Percentiles rank a stretch among this genome's conserved stretches.
Conservation (phyloP, 805 yeast species). For the Sugiyamaella marilandica region DNA sequence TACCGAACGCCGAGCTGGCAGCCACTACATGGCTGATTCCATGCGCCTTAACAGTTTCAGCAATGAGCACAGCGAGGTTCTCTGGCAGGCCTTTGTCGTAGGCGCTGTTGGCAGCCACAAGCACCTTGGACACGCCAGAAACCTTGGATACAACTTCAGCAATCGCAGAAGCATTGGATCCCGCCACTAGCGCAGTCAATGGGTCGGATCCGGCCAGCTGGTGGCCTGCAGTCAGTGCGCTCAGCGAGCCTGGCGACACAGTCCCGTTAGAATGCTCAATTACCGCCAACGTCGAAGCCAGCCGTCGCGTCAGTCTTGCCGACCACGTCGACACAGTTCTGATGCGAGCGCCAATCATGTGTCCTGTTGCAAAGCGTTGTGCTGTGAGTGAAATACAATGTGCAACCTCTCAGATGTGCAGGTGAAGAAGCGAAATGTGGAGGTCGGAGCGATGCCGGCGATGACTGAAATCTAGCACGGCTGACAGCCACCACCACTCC, state of each 20-base stretch:
- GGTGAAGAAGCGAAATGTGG: background rate
- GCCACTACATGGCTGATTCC: slow-evolving; percentile 67
- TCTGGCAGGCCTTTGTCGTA: slow-evolving; percentile 74
- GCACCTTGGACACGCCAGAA: slow-evolving; percentile 48
- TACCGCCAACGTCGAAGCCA: slow-evolving; percentile 59
- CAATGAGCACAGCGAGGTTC: slow-evolving; percentile 63
- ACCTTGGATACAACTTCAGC: slow-evolving; percentile 53
- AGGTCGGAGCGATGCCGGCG: slow-evolving; percentile 3
- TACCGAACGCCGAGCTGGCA: slow-evolving; percentile 84
- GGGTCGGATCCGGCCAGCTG: slow-evolving; percentile 61
- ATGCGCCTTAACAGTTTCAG: slow-evolving; percentile 40
- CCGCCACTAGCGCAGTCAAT: slow-evolving; percentile 72
- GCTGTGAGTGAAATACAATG: too few species aligned
- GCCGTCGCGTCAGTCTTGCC: slow-evolving; percentile 13
- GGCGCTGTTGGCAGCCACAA: slow-evolving; percentile 53
- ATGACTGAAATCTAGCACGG: background rate
- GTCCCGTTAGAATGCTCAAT: slow-evolving; percentile 56
- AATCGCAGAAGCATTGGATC: slow-evolving; percentile 48
- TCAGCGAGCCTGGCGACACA: slow-evolving; percentile 63
- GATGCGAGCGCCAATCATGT: slow-evolving; percentile 26
- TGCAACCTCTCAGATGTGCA: background rate
- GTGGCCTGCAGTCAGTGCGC: slow-evolving; percentile 72
- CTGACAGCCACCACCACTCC: background rate
- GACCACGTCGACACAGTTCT: slow-evolving; percentile 29
- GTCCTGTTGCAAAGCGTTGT: background rate